Conservation (phyloP, 2,329 filamentous ascomycete genomes). For the Cladophialophora bantiana region DNA sequence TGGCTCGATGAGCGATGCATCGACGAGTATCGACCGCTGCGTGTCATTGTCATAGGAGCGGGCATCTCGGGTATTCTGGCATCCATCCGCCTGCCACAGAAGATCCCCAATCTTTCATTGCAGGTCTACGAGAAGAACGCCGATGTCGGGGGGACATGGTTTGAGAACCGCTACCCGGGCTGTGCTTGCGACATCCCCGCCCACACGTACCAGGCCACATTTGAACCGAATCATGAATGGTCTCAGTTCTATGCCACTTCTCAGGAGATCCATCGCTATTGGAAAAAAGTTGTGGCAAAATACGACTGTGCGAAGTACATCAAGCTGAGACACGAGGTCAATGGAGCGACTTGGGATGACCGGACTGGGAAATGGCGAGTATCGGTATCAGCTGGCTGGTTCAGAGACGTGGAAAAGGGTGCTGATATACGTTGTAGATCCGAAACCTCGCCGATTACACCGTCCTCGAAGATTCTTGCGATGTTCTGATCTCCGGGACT, state of each 20-base stretch:
- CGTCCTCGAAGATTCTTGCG: slow-evolving; percentile 21
- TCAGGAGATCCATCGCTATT: slow-evolving; percentile 42
- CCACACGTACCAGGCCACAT: slow-evolving; percentile 37
- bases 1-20: too few relatives aligned
- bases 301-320: slow-evolving; percentile 41
- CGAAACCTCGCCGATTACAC: too few relatives aligned
- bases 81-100: slow-evolving; percentile 42
- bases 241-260: slow-evolving; percentile 38
- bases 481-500: slow-evolving; percentile 41
- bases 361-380: slow-evolving; percentile 39
- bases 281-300: slow-evolving; percentile 37
- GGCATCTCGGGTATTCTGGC: slow-evolving; percentile 51
- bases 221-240: slow-evolving; percentile 25
- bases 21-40: not conserved
- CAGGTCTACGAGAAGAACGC: slow-evolving; percentile 43
- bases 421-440: too few relatives aligned
- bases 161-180: slow-evolving; percentile 43
- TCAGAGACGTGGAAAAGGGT: too few relatives aligned
- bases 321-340: slow-evolving; percentile 40
- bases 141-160: slow-evolving; percentile 45
- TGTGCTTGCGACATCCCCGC: slow-evolving; percentile 21
- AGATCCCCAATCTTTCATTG: slow-evolving; percentile 31
- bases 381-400: too few relatives aligned
- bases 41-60: slow-evolving; percentile 47
- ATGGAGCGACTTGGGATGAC: slow-evolving; percentile 44